phyloP scores from a whole-genome alignment of 495 filamentous ascomycete species.

The Polyplosphaeria fusca region DNA sequence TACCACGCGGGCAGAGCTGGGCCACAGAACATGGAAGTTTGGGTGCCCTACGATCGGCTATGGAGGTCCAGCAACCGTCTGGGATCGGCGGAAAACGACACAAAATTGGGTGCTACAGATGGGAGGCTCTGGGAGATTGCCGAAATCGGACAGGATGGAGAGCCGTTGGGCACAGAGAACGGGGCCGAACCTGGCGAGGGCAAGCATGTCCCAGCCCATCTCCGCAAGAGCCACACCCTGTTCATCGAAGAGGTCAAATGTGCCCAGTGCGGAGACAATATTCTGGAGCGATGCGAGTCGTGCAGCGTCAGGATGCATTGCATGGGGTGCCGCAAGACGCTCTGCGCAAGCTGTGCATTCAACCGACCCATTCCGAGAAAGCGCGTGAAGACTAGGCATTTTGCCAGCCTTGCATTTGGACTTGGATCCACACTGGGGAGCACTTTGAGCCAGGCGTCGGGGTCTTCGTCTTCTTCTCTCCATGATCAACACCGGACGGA shows the following conservation, averaged over 20 bases:
- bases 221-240: conserved; percentile 52
- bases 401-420: conserved; percentile 29
- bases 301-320: conserved; percentile 65
- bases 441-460: conserved; percentile 31
- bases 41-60: conserved; percentile 63
- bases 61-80: conserved; percentile 62
- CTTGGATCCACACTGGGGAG: conserved; percentile 20
- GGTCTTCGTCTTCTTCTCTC: conserved; percentile 24
- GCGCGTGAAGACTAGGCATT: conserved; percentile 31
- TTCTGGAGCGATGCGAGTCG: conserved; percentile 58
- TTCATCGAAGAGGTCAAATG: conserved; percentile 56
- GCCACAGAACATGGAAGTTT: conserved; percentile 54
- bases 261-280: conserved; percentile 52
- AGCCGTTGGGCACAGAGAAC: conserved; percentile 51
- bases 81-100: conserved; percentile 43
- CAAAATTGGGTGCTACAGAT: conserved; percentile 34
- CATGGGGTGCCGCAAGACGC: conserved; percentile 59
- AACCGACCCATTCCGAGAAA: conserved; percentile 51
- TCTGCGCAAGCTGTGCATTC: conserved; percentile 61
- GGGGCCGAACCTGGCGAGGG: conserved; percentile 51
- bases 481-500: conserved; percentile 4
- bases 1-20: conserved; percentile 55
- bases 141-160: conserved; percentile 55
- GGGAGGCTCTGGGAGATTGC: conserved; percentile 59
- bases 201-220: conserved; percentile 54